phyloP scores from a whole-genome alignment of 23 red algal species.

The Pyropia haitanensis region DNA sequence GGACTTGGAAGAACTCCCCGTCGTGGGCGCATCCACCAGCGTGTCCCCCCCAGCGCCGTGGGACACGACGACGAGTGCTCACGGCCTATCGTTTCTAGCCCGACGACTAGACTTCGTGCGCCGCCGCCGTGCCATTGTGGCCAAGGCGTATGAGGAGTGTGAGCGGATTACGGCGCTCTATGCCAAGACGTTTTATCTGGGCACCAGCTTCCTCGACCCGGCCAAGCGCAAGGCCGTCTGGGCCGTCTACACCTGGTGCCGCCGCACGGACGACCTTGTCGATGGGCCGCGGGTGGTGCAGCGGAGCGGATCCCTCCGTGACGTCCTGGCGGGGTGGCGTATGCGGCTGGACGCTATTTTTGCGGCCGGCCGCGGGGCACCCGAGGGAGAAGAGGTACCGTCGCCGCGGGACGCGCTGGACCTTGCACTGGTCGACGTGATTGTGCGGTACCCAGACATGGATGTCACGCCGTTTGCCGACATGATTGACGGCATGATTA shows the following conservation, averaged over 20 bases:
- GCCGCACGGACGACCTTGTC: conserved; percentile 91
- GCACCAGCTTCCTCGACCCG: conserved; percentile 64
- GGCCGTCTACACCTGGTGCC: conserved; percentile 96
- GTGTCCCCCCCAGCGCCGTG: conserved; percentile 20
- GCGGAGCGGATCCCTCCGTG: conserved; percentile 27
- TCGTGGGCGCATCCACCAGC: too few species aligned
- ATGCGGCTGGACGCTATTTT: conserved; percentile 41
- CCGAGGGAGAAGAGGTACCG: too few species aligned
- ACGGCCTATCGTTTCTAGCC: conserved; percentile 41
- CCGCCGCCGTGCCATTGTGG: conserved; percentile 36
- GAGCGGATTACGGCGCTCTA: conserved; percentile 80
- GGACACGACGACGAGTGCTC: conserved; percentile 60
- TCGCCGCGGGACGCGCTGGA: conserved; percentile 52
- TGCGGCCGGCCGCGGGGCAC: conserved; percentile 18
- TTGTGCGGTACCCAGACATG: conserved; percentile 36
- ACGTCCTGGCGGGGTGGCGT: conserved; percentile 67
- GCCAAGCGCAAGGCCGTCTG: conserved; percentile 77
- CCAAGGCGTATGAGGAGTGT: conserved; percentile 69
- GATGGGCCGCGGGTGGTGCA: conserved; percentile 82
- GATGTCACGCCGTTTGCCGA: conserved; percentile 67
- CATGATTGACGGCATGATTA: conserved; percentile 96
- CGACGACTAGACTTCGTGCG: conserved; percentile 44
- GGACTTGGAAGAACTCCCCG: too few species aligned
- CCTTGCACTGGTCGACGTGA: conserved; percentile 63
- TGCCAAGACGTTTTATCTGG: conserved; percentile 93